Percentiles rank a stretch among this genome's conserved stretches.
Conservation (phyloP, 2,329 filamentous ascomycete genomes). For the Dichotomopilus funicola region DNA sequence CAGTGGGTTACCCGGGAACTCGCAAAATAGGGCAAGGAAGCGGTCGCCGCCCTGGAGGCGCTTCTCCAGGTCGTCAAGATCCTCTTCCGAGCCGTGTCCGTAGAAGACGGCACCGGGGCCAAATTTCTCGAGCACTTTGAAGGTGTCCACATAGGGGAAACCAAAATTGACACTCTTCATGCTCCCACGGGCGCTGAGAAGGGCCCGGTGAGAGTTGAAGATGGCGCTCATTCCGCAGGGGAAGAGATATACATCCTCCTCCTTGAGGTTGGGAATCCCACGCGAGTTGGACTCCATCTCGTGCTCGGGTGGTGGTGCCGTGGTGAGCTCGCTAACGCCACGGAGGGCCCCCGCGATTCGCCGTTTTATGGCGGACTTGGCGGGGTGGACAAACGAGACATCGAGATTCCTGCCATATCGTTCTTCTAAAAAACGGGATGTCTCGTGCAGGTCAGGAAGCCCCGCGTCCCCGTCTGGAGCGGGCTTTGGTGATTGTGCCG, state of each 20-base stretch:
- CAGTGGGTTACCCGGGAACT: constrained; percentile 90
- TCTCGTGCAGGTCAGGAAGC: constrained; percentile 51
- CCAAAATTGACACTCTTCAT: constrained; percentile 82
- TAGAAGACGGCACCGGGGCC: constrained; percentile 86
- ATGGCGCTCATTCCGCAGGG: constrained; percentile 94
- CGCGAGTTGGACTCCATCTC: constrained; percentile 42
- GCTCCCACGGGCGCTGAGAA: constrained; percentile 58
- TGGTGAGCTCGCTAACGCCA: constrained; percentile 58
- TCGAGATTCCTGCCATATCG: constrained; percentile 89
- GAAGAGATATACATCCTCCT: constrained; percentile 84
- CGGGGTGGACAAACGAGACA: constrained; percentile 68
- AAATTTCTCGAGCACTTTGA: constrained; percentile 93
- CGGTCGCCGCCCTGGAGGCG: constrained; percentile 65
- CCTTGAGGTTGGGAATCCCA: constrained; percentile 60
- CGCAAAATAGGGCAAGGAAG: constrained; percentile 81
- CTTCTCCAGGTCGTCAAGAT: constrained; percentile 76
- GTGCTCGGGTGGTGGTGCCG: constrained; percentile 45
- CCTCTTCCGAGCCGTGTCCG: constrained; percentile 67
- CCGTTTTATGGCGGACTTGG: constrained; percentile 76
- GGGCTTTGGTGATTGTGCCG: constrained; percentile 19
- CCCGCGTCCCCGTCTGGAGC: constrained; percentile 4
- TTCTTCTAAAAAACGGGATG: constrained; percentile 80
- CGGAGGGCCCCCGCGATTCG: constrained; percentile 84
- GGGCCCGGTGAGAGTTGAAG: constrained; percentile 73
- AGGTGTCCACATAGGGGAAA: constrained; percentile 95